A percentile compares a stretch with the other conserved stretches of the same genome.
phyloP scores from a whole-genome alignment of 1,284 basidiomycete species.

The Melanopsichium pennsylvanicum region DNA sequence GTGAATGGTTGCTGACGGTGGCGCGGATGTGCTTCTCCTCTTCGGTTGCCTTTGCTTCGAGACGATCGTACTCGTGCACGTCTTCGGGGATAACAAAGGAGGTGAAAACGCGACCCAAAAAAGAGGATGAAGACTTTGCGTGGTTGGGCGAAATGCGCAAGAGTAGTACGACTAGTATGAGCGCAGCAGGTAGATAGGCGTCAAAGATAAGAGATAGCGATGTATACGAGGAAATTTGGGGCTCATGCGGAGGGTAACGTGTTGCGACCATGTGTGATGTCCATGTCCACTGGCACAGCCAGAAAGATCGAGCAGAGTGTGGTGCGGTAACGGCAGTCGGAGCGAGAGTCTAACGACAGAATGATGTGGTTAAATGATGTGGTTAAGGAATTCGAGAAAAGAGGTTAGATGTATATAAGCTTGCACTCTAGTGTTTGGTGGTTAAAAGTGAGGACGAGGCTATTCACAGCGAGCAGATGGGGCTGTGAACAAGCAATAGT shows the following conservation, averaged over 20 bases:
- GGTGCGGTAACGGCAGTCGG: too few species aligned
- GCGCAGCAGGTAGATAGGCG: conserved; percentile 16
- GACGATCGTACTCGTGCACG: conserved; percentile 24
- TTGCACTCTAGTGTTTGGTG: too few species aligned
- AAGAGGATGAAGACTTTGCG: not conserved
- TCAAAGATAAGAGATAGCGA: conserved; percentile 14
- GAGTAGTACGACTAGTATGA: conserved; percentile 6
- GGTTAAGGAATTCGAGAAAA: too few species aligned
- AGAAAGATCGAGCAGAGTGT: too few species aligned
- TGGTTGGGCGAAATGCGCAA: conserved; percentile 8
- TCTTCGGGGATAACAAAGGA: conserved; percentile 22
- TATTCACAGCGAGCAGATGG: too few species aligned
- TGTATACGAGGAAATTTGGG: conserved; percentile 1
- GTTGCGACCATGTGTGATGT: not conserved
- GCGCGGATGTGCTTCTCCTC: conserved; percentile 1
- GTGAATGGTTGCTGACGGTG: not conserved
- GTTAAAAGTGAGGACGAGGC: too few species aligned
- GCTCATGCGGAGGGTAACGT: conserved; percentile 7
- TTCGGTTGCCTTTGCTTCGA: conserved; percentile 5
- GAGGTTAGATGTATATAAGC: too few species aligned
- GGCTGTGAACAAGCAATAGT: too few species aligned
- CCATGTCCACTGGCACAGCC: not conserved
- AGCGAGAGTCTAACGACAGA: too few species aligned
- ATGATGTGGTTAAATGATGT: too few species aligned
- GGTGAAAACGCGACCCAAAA: conserved; percentile 10